Evolutionary conservation across 2,329 filamentous ascomycete species (phyloP), one percentile per base, ranked within the genome.

Genomic region (Fusarium abutilonis): DNA sequence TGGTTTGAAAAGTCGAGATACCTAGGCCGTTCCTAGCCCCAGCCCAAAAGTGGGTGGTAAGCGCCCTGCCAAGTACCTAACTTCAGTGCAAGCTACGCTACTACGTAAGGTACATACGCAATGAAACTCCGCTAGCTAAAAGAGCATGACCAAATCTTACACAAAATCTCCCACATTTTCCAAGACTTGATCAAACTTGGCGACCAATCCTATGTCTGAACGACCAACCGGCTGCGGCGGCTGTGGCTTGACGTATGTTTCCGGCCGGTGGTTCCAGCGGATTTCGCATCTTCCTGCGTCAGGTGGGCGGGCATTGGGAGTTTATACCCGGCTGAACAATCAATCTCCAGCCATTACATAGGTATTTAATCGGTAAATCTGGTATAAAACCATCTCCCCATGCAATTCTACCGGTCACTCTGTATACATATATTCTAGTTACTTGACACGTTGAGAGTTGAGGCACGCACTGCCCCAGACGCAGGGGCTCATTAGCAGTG

Each of bases 401-500:
- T 26, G 23, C 8, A 8, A 4, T 26, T 26, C 23, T 26, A 14
- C 13, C 31, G 13, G 6, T 3, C 39, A 26, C 6, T 34, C 13
- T 8, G 23, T 19, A 26, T 34, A 13, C 10, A 10, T 13, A n/a
- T 4, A 4, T 6, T n/a, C 31, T 14, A 3, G 19, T 19, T 19
- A 56, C 43, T 64, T 36, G 53, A 55, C 43, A 44, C 34, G 23
- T 26, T 26, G 4, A 2, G 23, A 26, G 23, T 26, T 26, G 23
- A 26, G 23, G 8, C 23, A 26, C 34, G 8, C 23, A 26, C 34
- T 56, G 52, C 40, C 60, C 64, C 46, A 43, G 63, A 70, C 38
- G 66, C 68, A 70, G 68, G 68, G 68, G 68, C 64, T 70, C 48
- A 69, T 70, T 69, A 69, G 38, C 46, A 64, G 68, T 70, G 68